phyloP scores from a whole-genome alignment of 179 eudicot genomes.

The Actinidia polygama region DNA sequence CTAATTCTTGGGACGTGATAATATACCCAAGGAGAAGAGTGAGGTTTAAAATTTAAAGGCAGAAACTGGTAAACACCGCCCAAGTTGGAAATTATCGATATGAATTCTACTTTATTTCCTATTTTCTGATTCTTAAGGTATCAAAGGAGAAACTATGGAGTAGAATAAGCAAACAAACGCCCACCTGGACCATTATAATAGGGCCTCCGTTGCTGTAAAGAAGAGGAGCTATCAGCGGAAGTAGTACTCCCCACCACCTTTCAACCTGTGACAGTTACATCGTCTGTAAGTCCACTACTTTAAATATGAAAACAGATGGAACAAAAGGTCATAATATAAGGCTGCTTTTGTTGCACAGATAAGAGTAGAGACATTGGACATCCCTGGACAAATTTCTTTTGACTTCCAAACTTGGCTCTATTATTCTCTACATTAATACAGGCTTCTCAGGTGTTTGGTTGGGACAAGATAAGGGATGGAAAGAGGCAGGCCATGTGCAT shows the following conservation, averaged over 20 bases:
- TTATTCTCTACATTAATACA: not conserved
- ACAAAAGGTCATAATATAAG: constrained; percentile 3
- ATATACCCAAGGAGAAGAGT: not conserved
- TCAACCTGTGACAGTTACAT: constrained; percentile 61
- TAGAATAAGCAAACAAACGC: constrained; percentile 10
- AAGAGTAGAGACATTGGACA: not conserved
- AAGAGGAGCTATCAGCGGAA: constrained; percentile 79
- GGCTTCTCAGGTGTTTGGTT: not conserved
- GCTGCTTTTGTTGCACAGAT: not conserved
- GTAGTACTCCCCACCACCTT: constrained; percentile 79
- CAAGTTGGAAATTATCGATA: not conserved
- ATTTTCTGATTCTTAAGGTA: not conserved
- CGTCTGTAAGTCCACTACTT: not conserved
- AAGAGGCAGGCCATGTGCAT: not conserved
- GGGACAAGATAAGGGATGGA: not conserved
- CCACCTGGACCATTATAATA: constrained; percentile 92
- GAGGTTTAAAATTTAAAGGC: not conserved
- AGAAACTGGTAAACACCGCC: too few species aligned
- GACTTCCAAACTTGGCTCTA: not conserved
- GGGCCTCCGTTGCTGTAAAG: constrained; percentile 90
- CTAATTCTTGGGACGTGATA: not conserved
- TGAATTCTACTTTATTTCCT: not conserved
- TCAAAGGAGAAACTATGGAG: not conserved
- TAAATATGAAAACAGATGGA: not conserved
- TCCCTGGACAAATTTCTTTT: not conserved